Conservation (phyloP, 1,284 basidiomycete genomes). For the Kwoniella shivajii region DNA sequence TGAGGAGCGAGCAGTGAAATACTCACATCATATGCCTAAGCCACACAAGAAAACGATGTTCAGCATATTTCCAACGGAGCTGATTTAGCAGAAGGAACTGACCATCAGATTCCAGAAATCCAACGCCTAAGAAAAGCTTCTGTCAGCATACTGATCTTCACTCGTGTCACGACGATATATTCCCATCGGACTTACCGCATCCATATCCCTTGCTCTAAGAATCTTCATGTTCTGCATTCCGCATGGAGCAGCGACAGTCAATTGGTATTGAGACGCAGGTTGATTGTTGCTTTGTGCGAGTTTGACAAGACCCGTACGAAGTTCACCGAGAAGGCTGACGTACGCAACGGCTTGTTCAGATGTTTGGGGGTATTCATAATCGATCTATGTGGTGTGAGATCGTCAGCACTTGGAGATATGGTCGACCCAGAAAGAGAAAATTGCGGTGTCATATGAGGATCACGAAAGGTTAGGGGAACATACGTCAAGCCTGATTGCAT, state of each 20-base stretch:
- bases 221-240: constrained; percentile 68
- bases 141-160: not conserved
- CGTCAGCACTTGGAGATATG: no score
- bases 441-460: no score
- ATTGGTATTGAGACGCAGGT: constrained; percentile 51
- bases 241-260: constrained; percentile 76
- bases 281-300: constrained; percentile 45
- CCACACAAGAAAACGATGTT: not conserved
- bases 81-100: constrained; percentile 23
- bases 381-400: constrained; percentile 47
- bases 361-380: constrained; percentile 60
- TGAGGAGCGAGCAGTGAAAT: not conserved
- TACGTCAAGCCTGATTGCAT: constrained; percentile 60
- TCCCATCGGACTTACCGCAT: constrained; percentile 48
- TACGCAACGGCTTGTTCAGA: constrained; percentile 56
- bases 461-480: no score
- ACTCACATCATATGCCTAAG: constrained; percentile 66
- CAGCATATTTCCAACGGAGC: not conserved
- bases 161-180: not conserved
- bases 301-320: constrained; percentile 55
- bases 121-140: constrained; percentile 51
- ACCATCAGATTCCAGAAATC: constrained; percentile 94
- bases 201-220: constrained; percentile 71
- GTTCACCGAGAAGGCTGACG: constrained; percentile 55
- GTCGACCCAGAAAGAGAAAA: no score